Base-by-base conservation (phyloP, 2,329 filamentous ascomycete species). In the Hypoxylon sp. region DNA sequence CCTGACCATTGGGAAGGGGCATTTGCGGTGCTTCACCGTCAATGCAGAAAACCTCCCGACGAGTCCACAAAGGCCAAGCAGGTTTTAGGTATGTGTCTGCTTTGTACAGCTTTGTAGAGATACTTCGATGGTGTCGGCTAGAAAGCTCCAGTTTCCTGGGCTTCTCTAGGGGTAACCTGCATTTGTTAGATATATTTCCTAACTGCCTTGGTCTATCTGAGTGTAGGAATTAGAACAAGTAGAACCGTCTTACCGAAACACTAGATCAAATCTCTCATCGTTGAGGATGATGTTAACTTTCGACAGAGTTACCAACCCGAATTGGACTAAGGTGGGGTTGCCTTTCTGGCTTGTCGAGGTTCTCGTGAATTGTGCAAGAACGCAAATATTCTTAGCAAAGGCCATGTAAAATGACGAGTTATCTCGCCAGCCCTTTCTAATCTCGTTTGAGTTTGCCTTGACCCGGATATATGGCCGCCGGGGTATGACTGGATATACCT, bases 21-120 rank as follows among this genome's bases (percentile, higher is more conserved):
- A 85, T 80, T 6, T 83, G 82, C 10, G 84, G 80, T 6, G 82
- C 80, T 13, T 86, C 79, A 6, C 84, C 84, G 43, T 80, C 79
- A 53, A 87, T 79, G 51, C 81, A 80, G 67, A 87, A 87, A 3
- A 86, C 80, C 67, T 81, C 78, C 41, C 78, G 77, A 34, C 81
- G 80, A 65, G 86, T 85, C 74, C 85, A 81, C 37, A 84, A 81
- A 8, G 85, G 85, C 85, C 85, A 87, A 60, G 83, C 83, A 0
- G 85, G 85, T 70, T 86, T 87, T 46, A 87, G 73, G 56, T 81
- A 83, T 37, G 84, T 81, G 69, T 87, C 85, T 26, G 81, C 80
- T 56, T 81, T 84, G 58, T 84, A 84, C 30, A 87, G 76, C 1
- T 80, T 83, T 53, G 83, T 81, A 47, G 87, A 82, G 47, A 87